Evolutionary conservation across 140 eudicot genomes (phyloP), one percentile per base, ranked within the genome.

Genomic region (Artemisia princeps): DNA sequence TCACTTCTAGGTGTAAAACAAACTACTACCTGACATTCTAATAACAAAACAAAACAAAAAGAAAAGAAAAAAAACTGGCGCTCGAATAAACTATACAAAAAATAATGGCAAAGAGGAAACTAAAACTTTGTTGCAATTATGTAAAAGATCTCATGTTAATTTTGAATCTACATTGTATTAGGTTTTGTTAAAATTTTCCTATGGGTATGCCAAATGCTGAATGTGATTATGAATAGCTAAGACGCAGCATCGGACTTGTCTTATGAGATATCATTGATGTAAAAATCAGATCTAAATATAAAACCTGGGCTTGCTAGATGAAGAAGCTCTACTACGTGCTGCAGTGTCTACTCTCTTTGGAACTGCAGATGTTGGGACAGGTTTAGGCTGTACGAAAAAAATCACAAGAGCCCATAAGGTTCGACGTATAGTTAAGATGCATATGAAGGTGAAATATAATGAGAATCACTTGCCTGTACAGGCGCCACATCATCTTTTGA

Each of bases 301-400:
- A 42, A 79, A 92, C 98, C 84, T 78, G 59, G 71, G 78, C 74
- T 74, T 83, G 84, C 69, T 82, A 81, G 94, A 87, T 51, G 96
- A 77, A 20, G 95, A 83, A 65, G 86, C 89, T 80, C 78, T 80
- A 78, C 71, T 89, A 72, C 74, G 82, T 23, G 95, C 82, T 63
- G 68, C 70, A 49, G 77, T 54, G 60, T 83, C 90, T 45, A 82
- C 68, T 72, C 78, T 92, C 76, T 83, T 88, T 8, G 74, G 74
- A 72, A 53, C 62, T 5, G 75, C 53, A 61, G 68, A 48, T 65
- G 53, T 71, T 49, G 80, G 66, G 19, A 86, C 51, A 62, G 71
- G 77, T 51, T 70, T 78, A 26, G 76, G 78, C 89, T 80, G 77
- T 64, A 74, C 55, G 45, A 53, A 65, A 28, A 70, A 28, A 52